phyloP scores from a whole-genome alignment of 306 rosid species.

The Pyrus pyrifolia region DNA sequence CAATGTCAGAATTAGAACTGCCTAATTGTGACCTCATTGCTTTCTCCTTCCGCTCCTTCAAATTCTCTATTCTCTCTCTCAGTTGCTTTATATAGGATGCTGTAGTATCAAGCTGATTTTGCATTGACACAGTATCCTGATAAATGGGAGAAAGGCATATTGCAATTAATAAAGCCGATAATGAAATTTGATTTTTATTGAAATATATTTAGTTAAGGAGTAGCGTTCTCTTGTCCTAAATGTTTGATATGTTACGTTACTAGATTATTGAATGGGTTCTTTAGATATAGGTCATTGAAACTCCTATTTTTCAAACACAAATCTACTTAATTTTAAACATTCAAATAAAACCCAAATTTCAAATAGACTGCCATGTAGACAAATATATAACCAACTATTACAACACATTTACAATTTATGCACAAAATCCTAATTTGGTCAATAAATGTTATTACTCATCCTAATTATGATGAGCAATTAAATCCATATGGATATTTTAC shows the following conservation, averaged over 20 bases:
- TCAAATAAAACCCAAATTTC: no score
- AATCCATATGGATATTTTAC: no score
- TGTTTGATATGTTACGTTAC: background rate
- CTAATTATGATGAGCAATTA: no score
- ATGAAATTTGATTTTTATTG: background rate
- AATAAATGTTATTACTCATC: no score
- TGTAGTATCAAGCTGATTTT: conserved; percentile 44
- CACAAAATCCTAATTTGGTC: no score
- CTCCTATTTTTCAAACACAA: no score
- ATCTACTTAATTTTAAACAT: no score
- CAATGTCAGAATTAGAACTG: background rate
- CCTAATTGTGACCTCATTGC: conserved; percentile 5
- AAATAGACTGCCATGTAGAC: no score
- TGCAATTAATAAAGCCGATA: background rate
- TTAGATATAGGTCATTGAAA: no score
- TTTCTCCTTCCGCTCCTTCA: conserved; percentile 41
- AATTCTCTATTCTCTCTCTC: conserved; percentile 40
- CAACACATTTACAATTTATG: no score
- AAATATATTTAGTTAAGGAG: background rate
- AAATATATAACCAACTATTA: no score
- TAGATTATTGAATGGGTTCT: background rate
- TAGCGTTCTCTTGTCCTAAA: background rate
- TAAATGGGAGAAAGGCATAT: background rate
- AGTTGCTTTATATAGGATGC: conserved; percentile 40
- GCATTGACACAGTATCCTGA: conserved; percentile 44